Percentiles rank a stretch among this genome's conserved stretches.
Conservation (phyloP, 2,329 filamentous ascomycete species). For the Fusarium sp. region DNA sequence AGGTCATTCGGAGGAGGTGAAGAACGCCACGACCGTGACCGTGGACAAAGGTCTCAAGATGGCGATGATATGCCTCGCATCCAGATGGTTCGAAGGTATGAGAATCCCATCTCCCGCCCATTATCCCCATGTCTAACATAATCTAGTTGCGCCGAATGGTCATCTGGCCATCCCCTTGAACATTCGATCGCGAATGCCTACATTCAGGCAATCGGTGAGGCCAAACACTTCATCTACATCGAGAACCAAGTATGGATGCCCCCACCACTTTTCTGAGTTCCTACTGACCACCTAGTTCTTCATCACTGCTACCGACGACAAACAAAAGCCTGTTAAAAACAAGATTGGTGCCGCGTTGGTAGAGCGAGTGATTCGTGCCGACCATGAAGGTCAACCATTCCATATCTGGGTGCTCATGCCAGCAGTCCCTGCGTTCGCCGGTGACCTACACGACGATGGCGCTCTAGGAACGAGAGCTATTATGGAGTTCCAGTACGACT, state of each 20-base stretch:
- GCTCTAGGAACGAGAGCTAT: conserved; percentile 85
- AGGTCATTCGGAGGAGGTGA: conserved; percentile 54
- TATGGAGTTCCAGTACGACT: conserved; percentile 89
- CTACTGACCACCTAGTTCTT: conserved; percentile 70
- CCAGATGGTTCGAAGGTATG: conserved; percentile 66
- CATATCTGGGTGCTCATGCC: conserved; percentile 85
- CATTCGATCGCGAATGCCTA: conserved; percentile 93
- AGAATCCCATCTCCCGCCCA: not conserved
- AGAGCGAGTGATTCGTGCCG: conserved; percentile 80
- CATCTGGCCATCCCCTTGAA: conserved; percentile 65
- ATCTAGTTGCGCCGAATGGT: conserved; percentile 65
- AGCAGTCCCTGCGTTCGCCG: conserved; percentile 85
- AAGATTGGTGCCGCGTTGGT: conserved; percentile 85
- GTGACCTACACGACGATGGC: conserved; percentile 80
- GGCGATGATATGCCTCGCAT: conserved; percentile 56
- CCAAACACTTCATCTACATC: conserved; percentile 83
- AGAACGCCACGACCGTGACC: conserved; percentile 30
- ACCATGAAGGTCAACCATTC: conserved; percentile 75
- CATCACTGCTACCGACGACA: conserved; percentile 82
- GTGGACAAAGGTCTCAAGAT: conserved; percentile 18
- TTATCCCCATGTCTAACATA: conserved; percentile 5
- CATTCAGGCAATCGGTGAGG: conserved; percentile 77
- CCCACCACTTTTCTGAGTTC: rapidly evolving
- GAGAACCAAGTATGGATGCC: conserved; percentile 73
- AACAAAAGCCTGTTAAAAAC: conserved; percentile 81